phyloP scores from a whole-genome alignment of 305 asterid species.

The Rubia peregrina region DNA sequence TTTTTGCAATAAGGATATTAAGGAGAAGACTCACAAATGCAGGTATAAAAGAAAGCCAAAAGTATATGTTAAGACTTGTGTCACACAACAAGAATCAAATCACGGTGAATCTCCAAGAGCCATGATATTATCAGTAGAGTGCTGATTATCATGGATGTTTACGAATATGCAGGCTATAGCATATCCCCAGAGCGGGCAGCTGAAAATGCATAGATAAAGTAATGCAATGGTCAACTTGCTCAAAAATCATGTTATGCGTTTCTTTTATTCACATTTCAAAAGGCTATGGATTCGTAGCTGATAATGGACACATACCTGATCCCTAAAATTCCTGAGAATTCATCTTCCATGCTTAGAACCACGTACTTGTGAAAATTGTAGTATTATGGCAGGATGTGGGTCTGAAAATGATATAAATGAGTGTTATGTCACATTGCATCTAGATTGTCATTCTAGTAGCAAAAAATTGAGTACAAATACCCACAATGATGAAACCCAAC shows the following conservation, averaged over 20 bases:
- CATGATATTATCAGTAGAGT: not conserved
- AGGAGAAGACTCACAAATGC: slow-evolving; percentile 53
- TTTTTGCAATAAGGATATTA: not conserved
- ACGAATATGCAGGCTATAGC: slow-evolving; percentile 86
- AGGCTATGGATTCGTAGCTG: not conserved
- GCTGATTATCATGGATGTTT: slow-evolving; percentile 62
- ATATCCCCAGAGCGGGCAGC: slow-evolving; percentile 94
- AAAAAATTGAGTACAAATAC: slow-evolving; percentile 26
- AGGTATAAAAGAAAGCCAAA: slow-evolving; percentile 88
- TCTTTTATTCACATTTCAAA: not conserved
- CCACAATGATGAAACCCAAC: slow-evolving; percentile 89
- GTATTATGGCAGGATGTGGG: slow-evolving; percentile 61
- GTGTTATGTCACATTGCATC: not conserved
- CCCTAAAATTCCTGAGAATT: slow-evolving; percentile 72
- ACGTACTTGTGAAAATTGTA: slow-evolving; percentile 83
- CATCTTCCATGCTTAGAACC: slow-evolving; percentile 80
- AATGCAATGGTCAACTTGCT: not conserved
- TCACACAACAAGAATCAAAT: slow-evolving; percentile 8
- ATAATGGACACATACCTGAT: slow-evolving; percentile 44
- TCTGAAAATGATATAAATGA: slow-evolving; percentile 33
- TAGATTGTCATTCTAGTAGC: not conserved
- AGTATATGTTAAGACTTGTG: slow-evolving; percentile 82
- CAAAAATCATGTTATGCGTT: not conserved
- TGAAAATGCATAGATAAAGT: slow-evolving; percentile 30
- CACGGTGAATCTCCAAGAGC: slow-evolving; percentile 7